Percentiles rank a stretch among this genome's conserved stretches.
Conservation (phyloP, 306 rosid genomes). For the Ammopiptanthus mongolicus region DNA sequence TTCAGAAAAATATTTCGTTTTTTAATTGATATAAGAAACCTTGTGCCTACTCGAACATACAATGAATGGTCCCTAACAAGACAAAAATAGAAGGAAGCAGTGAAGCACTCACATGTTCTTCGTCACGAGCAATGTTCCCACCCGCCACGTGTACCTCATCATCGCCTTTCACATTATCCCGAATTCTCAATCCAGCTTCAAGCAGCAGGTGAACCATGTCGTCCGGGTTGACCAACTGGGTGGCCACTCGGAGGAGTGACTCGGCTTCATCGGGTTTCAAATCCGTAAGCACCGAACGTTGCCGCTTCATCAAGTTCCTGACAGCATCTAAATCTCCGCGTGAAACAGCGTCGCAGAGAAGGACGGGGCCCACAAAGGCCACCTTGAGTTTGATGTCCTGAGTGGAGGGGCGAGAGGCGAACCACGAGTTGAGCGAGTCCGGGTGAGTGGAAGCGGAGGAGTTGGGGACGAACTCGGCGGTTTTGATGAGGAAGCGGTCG, state of each 20-base stretch:
- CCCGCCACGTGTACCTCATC: slow-evolving; percentile 51
- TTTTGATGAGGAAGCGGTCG: slow-evolving; percentile 64
- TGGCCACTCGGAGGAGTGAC: slow-evolving; percentile 48
- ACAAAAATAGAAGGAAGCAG: neutral
- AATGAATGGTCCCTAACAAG: neutral
- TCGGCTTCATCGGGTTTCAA: slow-evolving; percentile 34
- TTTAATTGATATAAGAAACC: neutral
- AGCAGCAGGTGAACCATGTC: slow-evolving; percentile 58
- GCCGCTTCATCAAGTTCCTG: slow-evolving; percentile 53
- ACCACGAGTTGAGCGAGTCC: slow-evolving; percentile 33
- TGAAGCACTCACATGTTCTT: slow-evolving; percentile 9
- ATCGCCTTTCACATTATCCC: slow-evolving; percentile 2
- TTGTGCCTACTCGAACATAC: neutral
- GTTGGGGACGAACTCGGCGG: slow-evolving; percentile 22
- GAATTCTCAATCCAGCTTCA: slow-evolving; percentile 64
- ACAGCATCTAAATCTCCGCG: slow-evolving; percentile 43
- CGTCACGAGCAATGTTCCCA: neutral
- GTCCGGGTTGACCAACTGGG: slow-evolving; percentile 53
- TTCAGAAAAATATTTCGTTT: neutral
- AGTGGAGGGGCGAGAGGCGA: slow-evolving; percentile 34
- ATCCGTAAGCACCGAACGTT: slow-evolving; percentile 44
- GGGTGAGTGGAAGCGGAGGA: slow-evolving; percentile 27
- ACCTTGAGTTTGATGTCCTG: slow-evolving; percentile 52
- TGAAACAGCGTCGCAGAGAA: slow-evolving; percentile 45
- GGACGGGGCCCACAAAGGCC: slow-evolving; percentile 54